Evolutionary conservation across 257 asterid genomes (phyloP).

Genomic region (Plantago elongata): DNA sequence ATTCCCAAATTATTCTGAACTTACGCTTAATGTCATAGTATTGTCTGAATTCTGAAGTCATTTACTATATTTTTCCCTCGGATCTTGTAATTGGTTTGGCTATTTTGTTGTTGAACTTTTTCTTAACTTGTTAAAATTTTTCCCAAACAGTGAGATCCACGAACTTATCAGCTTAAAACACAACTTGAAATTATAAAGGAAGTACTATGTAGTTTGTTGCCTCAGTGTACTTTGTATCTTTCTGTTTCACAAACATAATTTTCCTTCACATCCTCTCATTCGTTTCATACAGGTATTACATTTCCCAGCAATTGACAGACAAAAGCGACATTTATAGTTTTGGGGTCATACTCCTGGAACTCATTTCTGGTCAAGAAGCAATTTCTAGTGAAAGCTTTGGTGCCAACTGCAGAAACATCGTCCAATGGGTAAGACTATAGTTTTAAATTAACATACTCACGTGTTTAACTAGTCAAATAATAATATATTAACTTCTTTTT

Average conservation of each 20-base stretch:
- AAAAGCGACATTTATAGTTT: constrained; percentile 95
- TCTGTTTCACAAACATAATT: not conserved
- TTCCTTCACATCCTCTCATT: not conserved
- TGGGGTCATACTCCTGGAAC: constrained; percentile 94
- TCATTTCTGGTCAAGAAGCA: constrained; percentile 96
- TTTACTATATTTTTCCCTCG: too few relatives aligned
- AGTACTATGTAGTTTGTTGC: not conserved
- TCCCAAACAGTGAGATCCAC: not conserved
- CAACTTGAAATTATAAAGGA: not conserved
- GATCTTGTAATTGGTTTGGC: not conserved
- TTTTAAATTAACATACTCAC: not conserved
- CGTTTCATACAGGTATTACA: constrained; percentile 63
- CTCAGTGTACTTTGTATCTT: not conserved
- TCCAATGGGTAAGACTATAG: constrained; percentile 74
- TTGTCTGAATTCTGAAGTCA: too few relatives aligned
- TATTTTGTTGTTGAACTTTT: not conserved
- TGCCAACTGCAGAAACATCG: constrained; percentile 80
- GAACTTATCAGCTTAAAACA: not conserved
- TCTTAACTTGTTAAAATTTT: not conserved
- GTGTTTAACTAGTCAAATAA: not conserved
- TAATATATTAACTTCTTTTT: not conserved
- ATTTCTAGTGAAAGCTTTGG: constrained; percentile 88
- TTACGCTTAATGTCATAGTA: not conserved
- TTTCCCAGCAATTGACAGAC: constrained; percentile 95
- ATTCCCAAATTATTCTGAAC: constrained; percentile 11